Percentiles rank a stretch among this genome's conserved stretches.
phyloP scores from a whole-genome alignment of 2,329 filamentous ascomycete species.

The Tolypocladium tropicale region DNA sequence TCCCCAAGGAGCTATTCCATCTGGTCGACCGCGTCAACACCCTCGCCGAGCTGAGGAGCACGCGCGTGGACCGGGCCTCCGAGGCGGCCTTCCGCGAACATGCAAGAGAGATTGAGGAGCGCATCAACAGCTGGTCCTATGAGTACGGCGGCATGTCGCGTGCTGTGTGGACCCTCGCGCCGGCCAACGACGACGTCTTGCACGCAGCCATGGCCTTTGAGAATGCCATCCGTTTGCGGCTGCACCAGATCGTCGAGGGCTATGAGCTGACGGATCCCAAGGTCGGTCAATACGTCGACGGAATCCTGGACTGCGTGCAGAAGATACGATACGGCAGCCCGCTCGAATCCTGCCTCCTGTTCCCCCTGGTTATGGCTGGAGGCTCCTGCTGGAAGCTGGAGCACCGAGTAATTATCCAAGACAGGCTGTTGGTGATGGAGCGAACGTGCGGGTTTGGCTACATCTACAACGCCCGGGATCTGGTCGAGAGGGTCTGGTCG shows the following conservation, averaged over 20 bases:
- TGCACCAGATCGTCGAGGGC: constrained; percentile 32
- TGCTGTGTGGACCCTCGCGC: constrained; percentile 11
- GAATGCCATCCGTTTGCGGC: constrained; percentile 27
- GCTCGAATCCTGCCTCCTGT: constrained; percentile 28
- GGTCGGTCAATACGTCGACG: constrained; percentile 20
- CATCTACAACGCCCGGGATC: constrained; percentile 26
- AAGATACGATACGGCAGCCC: constrained; percentile 29
- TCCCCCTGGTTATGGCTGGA: constrained; percentile 31
- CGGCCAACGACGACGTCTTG: constrained; percentile 17
- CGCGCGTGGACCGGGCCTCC: constrained; percentile 16
- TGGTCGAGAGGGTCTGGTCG: constrained; percentile 29
- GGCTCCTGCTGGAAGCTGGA: constrained; percentile 23
- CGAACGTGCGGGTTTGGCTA: constrained; percentile 31
- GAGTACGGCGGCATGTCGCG: constrained; percentile 16
- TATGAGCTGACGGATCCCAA: constrained; percentile 24
- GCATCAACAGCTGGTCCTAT: constrained; percentile 26
- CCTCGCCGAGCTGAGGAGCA: constrained; percentile 20
- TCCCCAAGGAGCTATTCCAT: constrained; percentile 24
- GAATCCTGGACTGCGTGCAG: constrained; percentile 25
- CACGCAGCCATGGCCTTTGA: constrained; percentile 28
- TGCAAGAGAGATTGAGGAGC: constrained; percentile 19
- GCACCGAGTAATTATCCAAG: constrained; percentile 26
- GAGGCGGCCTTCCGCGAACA: constrained; percentile 19
- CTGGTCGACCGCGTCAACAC: constrained; percentile 21
- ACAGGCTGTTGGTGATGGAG: constrained; percentile 32